Evolutionary conservation across 1,284 basidiomycete species (phyloP), one percentile per base, ranked within the genome.

Genomic region (Pseudozyma sp.): DNA sequence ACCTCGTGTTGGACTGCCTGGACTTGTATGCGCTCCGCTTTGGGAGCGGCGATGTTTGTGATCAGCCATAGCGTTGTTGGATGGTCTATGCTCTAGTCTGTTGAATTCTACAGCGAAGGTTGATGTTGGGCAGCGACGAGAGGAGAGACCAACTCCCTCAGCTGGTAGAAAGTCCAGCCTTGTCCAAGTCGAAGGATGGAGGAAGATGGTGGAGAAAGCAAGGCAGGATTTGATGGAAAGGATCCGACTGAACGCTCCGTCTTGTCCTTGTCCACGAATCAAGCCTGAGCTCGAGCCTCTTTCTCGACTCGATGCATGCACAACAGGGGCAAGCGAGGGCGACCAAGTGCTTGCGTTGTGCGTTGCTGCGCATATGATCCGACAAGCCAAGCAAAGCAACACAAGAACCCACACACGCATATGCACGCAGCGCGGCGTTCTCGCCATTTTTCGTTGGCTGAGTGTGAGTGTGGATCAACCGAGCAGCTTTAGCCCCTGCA

Each of bases 61-160:
- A 8, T 61, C 45, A 4, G 53, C 44, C 65, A 67, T 67, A 9
- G 25, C 25, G 21, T 12, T 18, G 18, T 9, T 3, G 25, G 25
- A 31, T 31, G 25, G 19, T 21, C 21, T 47, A 47, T 13, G 45
- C 21, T 47, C 45, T 18, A 47, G 9, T 9, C 19, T 8, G 18
- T 16, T 7, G 19, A 47, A 18, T 1, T 25, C 19, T 47, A 47
- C 6, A 21, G 12, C 21, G 18, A 47, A 25, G 10, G 2, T 25
- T 3, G 45, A 47, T 11, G 21, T 13, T 18, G 39, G 39, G 39
- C 39, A 12, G 39, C 39, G 39, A 13, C 39, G 39, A 25, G 14
- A 47, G 18, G 18, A 25, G 45, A 25, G 19, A 25, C 45, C 45
- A 25, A 18, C 45, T 47, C 45, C 19, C 45, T 47, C 45, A 47